Evolutionary conservation across 371 early-diverging fungal species (phyloP), one percentile per base, ranked within the genome.

Genomic region (Syncephalastrum racemosum): DNA sequence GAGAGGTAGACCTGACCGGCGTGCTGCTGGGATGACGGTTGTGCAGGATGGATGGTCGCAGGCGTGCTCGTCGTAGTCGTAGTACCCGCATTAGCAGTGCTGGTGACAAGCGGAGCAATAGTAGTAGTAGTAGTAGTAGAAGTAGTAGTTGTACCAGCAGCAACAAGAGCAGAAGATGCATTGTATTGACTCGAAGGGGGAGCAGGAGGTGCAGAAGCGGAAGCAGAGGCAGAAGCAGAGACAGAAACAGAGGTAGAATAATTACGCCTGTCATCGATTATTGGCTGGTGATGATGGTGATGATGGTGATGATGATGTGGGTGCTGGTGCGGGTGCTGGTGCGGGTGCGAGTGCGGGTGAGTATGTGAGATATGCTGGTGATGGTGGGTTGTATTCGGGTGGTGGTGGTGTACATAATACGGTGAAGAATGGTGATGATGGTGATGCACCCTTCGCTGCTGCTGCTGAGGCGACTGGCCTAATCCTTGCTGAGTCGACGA

Each of bases 361-460:
- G 43, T 31, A 31, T 31, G 53, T 24, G 50, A 41, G 23, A 44
- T 42, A 50, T 42, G 44, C 23, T 41, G 57, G 27, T 48, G 57
- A 41, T 24, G n/a, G 22, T 31, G 36, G 36, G 36, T 31, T 31
- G 36, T 8, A 12, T 10, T 31, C 1, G 36, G 36, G 36, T 31
- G 36, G 36, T 59, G 58, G 45, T 50, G 53, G 48, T 52, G 59
- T 7, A 52, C 53, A 53, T 59, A 53, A 31, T 59, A 59, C 13
- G 31, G 58, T 36, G 22, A 24, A 40, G 51, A 42, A 42, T 27
- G 40, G 54, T 24, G 50, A 18, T 50, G 25, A 18, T n/a, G 42
- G 54, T 15, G 44, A 43, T 53, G 25, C 23, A 31, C 36, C 36
- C 36, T 31, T 31, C 36, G 36, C 36, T 31, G 36, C 36, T 25